A percentile compares a stretch with the other conserved stretches of the same genome.
phyloP scores from a whole-genome alignment of 345 rosid genomes.

The Eucalyptus erythrocorys region DNA sequence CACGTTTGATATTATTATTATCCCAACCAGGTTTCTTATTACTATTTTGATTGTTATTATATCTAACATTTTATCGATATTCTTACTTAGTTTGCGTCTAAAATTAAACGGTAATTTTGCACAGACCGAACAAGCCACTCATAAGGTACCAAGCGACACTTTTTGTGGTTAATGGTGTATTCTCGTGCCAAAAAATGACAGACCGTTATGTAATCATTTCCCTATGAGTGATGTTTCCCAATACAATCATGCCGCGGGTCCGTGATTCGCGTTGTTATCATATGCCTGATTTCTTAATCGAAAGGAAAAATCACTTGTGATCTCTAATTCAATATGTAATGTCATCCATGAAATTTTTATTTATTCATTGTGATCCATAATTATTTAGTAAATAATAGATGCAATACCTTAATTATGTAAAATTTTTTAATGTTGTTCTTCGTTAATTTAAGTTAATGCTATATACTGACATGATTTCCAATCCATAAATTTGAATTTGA shows the following conservation, averaged over 20 bases:
- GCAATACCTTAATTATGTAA: fast-evolving
- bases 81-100: background rate
- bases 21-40: background rate
- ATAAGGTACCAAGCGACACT: background rate
- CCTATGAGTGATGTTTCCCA: background rate
- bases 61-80: background rate
- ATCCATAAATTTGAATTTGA: background rate
- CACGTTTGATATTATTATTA: too few relatives aligned
- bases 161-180: background rate
- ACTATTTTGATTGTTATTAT: background rate
- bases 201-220: background rate
- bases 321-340: fast-evolving
- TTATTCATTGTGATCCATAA: background rate
- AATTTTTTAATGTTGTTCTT: background rate
- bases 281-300: background rate
- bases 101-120: background rate
- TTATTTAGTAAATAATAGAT: background rate
- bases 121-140: background rate
- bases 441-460: background rate
- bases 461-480: background rate
- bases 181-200: background rate
- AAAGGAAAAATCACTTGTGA: background rate
- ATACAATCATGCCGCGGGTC: background rate
- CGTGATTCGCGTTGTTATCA: background rate
- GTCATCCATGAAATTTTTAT: fast-evolving